Evolutionary conservation across 306 rosid species (phyloP), one percentile per base, ranked within the genome.

Genomic region (Abrus precatorius): DNA sequence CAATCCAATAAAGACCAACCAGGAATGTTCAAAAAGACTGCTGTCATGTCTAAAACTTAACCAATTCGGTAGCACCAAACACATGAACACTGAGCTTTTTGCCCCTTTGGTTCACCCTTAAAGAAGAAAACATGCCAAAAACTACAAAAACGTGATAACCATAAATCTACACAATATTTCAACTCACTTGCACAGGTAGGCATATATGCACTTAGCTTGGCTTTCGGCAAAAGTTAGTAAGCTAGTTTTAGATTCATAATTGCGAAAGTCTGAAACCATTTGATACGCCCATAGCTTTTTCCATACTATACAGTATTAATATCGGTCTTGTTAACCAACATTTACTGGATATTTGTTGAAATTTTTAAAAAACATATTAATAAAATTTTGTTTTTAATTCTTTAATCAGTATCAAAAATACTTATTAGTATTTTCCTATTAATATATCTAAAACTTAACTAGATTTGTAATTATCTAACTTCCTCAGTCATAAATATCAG

Each of bases 11-110:
- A 53, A 71, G 40, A 72, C 41, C 5, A 72, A 64, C 32, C 3
- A 84, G 63, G 69, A 72, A 85, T 80, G 57, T 76, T 68, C 53
- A 71, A 54, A 81, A 50, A 60, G 65, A 53, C 38, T 32, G 63
- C 56, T 48, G 71, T 82, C 81, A 73, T 69, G 64, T 69, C 81
- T 3, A 7, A 81, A 69, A 56, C 53, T 54, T 10, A 44, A 20
- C 60, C 43, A 50, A 45, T 33, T 32, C 30, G 11, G 47, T 8
- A 70, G 69, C 27, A 45, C 85, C 59, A 11, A 12, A 59, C 13
- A 28, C 60, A 14, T 14, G 32, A 40, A 34, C 38, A 20, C 67
- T 3, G 13, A 40, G 44, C 47, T 44, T 68, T 73, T 66, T 29
- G 14, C 29, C 74, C 9, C 40, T 2, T 5, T 8, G 8, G 20